Conservation (phyloP, 441 rosid species). For the Erodium moschatum region DNA sequence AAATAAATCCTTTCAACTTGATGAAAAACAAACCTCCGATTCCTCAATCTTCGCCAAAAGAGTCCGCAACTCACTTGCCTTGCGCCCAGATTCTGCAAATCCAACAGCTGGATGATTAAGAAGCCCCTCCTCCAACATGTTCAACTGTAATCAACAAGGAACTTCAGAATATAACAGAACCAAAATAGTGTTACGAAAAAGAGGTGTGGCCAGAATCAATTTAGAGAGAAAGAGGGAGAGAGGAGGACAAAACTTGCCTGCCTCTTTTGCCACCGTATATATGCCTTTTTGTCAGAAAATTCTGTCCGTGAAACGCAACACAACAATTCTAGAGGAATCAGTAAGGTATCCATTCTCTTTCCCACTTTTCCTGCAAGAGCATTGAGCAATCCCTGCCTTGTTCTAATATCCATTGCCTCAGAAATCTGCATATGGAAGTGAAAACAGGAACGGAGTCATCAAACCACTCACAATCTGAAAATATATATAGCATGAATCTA, state of each 20-base stretch:
- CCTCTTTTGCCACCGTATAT: slow-evolving; percentile 97
- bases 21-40: slow-evolving; percentile 60
- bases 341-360: slow-evolving; percentile 81
- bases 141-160: slow-evolving; percentile 42
- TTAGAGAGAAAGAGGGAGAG: slow-evolving; percentile 14
- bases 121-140: slow-evolving; percentile 95
- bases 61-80: slow-evolving; percentile 66
- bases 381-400: slow-evolving; percentile 87
- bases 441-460: slow-evolving; percentile 12
- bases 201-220: slow-evolving; percentile 15
- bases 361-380: slow-evolving; percentile 85
- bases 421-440: slow-evolving; percentile 48
- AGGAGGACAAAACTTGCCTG: slow-evolving; percentile 52
- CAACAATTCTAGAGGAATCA: slow-evolving; percentile 83
- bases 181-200: slow-evolving; percentile 16
- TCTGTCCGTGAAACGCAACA: slow-evolving; percentile 87
- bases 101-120: slow-evolving; percentile 84
- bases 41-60: slow-evolving; percentile 91
- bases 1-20: not conserved
- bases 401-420: slow-evolving; percentile 92
- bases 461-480: slow-evolving; percentile 10
- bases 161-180: slow-evolving; percentile 11
- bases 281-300: slow-evolving; percentile 93
- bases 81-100: slow-evolving; percentile 83
- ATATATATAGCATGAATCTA: slow-evolving; percentile 1